Evolutionary conservation across 306 rosid species (phyloP), one percentile per base, ranked within the genome.

Genomic region (Casuarina glauca): DNA sequence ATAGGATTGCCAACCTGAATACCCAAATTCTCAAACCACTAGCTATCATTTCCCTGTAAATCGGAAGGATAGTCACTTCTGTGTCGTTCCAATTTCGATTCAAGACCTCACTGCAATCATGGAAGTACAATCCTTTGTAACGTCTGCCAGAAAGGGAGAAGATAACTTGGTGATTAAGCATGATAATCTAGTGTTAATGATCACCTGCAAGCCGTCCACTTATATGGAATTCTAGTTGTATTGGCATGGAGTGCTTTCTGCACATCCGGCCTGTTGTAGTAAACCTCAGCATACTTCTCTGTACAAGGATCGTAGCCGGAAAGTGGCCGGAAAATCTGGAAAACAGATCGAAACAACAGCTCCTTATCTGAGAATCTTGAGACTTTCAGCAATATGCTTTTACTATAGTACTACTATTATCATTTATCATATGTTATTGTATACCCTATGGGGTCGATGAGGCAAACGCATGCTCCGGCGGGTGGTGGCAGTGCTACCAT

Each of bases 141-240:
- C 3, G 17, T 45, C 17, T 17, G 49, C 7, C 17, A 42, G 35
- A 67, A 42, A 67, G 2, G 16, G 50, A 42, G 1, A 44, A 44
- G 8, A 5, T 44, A 5, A 5, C 32, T 26, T 36, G 13, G 13
- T 35, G 35, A 53, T 49, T 15, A 49, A 49, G 5, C 48, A 44
- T 44, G 48, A 44, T 44, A 44, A 4, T 16, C 60, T 13, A 13
- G 19, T 7, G 50, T 15, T 39, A 43, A 16, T 41, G 44, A 67
- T 76, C 44, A 93, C 99, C 89, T 93, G 91, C 99, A 95, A 81
- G 99, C 93, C 63, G 99, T 95, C 99, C 99, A 95, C 71, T 75
- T 95, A 50, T 95, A 95, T 41, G 97, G 81, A 82, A 95, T 95
- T 38, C 76, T 77, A 0, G 99, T 95, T 46, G 66, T 68, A 85